Evolutionary conservation across 225 moss, liverwort and hornwort species (phyloP).

Genomic region (Marchantia paleacea): DNA sequence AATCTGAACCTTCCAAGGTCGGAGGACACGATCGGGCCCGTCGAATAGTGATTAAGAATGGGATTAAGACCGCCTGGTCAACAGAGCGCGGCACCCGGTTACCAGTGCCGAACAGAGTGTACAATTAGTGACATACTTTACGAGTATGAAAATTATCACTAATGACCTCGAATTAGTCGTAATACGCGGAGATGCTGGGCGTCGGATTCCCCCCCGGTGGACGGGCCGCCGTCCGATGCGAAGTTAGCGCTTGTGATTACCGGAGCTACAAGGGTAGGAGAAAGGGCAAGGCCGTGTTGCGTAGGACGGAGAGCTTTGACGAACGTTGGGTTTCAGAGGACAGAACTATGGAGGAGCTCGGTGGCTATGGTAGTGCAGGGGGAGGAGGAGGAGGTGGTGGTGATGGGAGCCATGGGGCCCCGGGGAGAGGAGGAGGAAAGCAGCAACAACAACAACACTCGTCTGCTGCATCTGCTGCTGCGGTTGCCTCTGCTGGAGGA

Average conservation of each 20-base stretch:
- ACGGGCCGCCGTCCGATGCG: not conserved
- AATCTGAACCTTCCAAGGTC: not conserved
- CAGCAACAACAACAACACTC: conserved; percentile 7
- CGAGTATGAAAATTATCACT: not conserved
- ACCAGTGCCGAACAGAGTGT: conserved; percentile 10
- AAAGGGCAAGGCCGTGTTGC: not conserved
- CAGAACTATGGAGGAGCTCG: conserved; percentile 17
- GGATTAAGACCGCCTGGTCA: not conserved
- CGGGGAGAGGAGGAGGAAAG: not conserved
- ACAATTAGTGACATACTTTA: not conserved
- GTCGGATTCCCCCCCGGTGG: not conserved
- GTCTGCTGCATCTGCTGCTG: conserved; percentile 10
- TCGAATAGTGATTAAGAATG: not conserved
- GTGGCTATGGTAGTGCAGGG: conserved; percentile 8
- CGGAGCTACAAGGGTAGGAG: conserved; percentile 8
- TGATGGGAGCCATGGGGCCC: conserved; percentile 21
- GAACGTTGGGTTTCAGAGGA: conserved; percentile 18
- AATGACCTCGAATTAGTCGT: not conserved
- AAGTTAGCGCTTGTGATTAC: conserved; percentile 9
- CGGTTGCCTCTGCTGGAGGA: not conserved
- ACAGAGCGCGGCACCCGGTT: conserved; percentile 6
- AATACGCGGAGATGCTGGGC: not conserved
- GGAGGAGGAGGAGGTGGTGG: not conserved
- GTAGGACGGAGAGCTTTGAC: conserved; percentile 13
- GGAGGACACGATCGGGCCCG: not conserved